Evolutionary conservation across 495 filamentous ascomycete genomes (phyloP), one percentile per base, ranked within the genome.

Genomic region (Extremus antarcticus): DNA sequence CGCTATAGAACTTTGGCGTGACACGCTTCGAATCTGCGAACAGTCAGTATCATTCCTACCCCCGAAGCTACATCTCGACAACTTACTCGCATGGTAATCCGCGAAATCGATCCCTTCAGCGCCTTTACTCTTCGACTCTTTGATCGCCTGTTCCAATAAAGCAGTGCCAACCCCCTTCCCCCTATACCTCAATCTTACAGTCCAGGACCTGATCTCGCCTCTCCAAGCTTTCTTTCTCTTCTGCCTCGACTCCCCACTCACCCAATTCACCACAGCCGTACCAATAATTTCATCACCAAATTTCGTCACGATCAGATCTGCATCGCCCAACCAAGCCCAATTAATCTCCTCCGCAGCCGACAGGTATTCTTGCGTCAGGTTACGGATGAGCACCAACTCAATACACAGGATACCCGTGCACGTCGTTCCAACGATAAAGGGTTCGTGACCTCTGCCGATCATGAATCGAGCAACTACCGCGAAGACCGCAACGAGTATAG

Each of bases 171-270:
- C 68, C 0, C 88, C 88, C 50, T 73, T 73, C 3, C 77, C 70
- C 13, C 89, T 74, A 65, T 87, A 90, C 58, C 67, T 71, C 55
- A 79, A 56, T 64, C 76, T 73, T 0, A 88, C 84, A 2, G 87
- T 87, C 86, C 87, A 90, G 0, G 84, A 87, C 21, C 83, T 73
- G 46, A 91, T 81, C 17, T 86, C 68, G 2, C 66, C 69, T 22
- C 54, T 58, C 47, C 66, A 54, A 73, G 77, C 50, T 56, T 59
- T 55, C 63, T 54, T 59, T 43, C 65, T 29, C 47, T 60, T 61
- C 68, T 65, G 24, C 73, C 78, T 10, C 71, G 78, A 54, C 49
- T 73, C 68, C 25, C 65, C 66, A 17, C 54, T 59, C 1, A 69
- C 62, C 51, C 70, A 66, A 49, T 74, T 69, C 55, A 83, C 57